Conservation (phyloP, 768 basidiomycete genomes). For the Brasilioporus rufonigricans region DNA sequence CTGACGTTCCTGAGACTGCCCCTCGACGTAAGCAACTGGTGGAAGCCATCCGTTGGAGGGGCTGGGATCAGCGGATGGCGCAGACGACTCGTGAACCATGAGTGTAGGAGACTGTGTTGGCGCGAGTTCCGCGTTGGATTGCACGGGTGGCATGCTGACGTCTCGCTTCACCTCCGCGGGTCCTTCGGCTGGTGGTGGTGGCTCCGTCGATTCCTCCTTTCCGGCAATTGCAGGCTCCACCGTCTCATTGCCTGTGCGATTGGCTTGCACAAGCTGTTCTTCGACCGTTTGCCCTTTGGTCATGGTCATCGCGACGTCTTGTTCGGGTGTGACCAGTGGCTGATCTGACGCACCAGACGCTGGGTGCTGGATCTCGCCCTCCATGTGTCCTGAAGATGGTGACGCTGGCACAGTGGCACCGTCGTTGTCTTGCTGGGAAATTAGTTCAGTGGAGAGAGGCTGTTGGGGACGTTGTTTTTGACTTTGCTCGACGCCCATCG, state of each 20-base stretch:
- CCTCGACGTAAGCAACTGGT: conserved; percentile 24
- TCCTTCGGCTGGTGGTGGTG: conserved; percentile 11
- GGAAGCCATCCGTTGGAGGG: conserved; percentile 16
- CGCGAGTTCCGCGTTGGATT: conserved; percentile 8
- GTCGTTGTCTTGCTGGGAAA: neutral
- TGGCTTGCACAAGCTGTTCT: conserved; percentile 9
- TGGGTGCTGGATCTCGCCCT: neutral
- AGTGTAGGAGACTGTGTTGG: conserved; percentile 10
- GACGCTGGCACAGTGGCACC: neutral
- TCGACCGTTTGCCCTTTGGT: conserved; percentile 17
- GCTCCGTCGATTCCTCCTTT: conserved; percentile 7
- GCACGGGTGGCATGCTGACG: conserved; percentile 24
- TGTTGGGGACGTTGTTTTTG: conserved; percentile 4
- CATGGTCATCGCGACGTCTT: conserved; percentile 25
- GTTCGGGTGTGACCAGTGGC: conserved; percentile 20
- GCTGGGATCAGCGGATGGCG: conserved; percentile 1
- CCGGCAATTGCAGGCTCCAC: neutral
- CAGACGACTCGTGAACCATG: conserved; percentile 12
- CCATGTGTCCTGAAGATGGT: conserved; percentile 8
- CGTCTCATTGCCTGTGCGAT: conserved; percentile 5
- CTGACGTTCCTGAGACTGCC: conserved; percentile 38
- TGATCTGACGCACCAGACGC: conserved; percentile 20
- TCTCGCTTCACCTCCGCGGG: conserved; percentile 19
- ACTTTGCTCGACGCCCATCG: conserved; percentile 25
- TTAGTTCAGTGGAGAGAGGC: neutral